Evolutionary conservation across 2,329 filamentous ascomycete genomes (phyloP).

Genomic region (Teratosphaeria pseudoeucalypti): DNA sequence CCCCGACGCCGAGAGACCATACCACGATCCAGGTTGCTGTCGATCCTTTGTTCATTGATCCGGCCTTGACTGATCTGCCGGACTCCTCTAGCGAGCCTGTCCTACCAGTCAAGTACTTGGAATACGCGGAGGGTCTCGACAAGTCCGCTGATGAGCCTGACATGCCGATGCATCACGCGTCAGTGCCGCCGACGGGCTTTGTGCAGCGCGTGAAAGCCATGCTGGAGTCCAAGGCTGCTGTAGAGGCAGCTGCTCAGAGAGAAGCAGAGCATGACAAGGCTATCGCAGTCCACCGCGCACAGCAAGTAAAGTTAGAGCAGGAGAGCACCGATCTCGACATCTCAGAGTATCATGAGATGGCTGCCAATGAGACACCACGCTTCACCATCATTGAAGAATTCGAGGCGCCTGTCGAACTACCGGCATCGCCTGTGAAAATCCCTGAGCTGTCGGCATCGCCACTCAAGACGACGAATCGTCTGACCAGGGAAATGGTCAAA

Average conservation of each 20-base stretch:
- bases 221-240: constrained; percentile 29
- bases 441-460: constrained; percentile 15
- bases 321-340: constrained; percentile 14
- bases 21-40: constrained; percentile 26
- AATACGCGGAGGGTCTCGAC: constrained; percentile 22
- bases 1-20: constrained; percentile 32
- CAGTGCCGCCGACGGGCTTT: constrained; percentile 28
- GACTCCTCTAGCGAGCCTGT: constrained; percentile 27
- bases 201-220: constrained; percentile 34
- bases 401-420: constrained; percentile 24
- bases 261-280: constrained; percentile 9
- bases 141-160: constrained; percentile 26
- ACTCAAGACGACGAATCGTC: constrained; percentile 13
- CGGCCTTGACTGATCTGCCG: constrained; percentile 23
- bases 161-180: constrained; percentile 21
- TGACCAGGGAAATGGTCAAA: constrained; percentile 27
- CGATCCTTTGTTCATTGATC: constrained; percentile 26
- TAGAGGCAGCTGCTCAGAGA: constrained; percentile 15
- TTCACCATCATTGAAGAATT: constrained; percentile 24
- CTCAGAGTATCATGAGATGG: constrained; percentile 21
- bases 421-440: constrained; percentile 24
- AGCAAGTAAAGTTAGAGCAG: constrained; percentile 12
- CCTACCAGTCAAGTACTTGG: constrained; percentile 26
- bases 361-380: constrained; percentile 21
- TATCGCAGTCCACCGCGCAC: constrained; percentile 1